Conservation (phyloP, 768 basidiomycete species). For the Mycena olivaceomarginata region DNA sequence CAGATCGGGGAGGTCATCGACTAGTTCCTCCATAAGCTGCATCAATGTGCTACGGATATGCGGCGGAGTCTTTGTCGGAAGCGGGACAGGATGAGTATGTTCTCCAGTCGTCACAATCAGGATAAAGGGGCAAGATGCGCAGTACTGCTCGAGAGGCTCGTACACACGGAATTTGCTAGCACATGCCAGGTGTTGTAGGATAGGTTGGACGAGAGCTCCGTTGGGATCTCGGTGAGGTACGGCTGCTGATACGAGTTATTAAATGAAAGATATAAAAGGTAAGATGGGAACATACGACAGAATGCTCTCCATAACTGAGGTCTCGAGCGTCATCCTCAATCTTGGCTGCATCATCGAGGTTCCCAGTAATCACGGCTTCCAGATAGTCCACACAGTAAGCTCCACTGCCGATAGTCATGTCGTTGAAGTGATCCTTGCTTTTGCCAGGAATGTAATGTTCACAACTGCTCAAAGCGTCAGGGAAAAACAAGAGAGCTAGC, state of each 20-base stretch:
- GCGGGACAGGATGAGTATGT: conserved; percentile 50
- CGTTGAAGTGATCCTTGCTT: conserved; percentile 23
- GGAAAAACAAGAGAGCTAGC: too few relatives aligned
- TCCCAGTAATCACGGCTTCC: conserved; percentile 26
- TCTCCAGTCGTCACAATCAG: conserved; percentile 35
- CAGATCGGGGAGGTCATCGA: conserved; percentile 44
- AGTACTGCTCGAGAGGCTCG: conserved; percentile 40
- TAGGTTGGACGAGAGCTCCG: conserved; percentile 21
- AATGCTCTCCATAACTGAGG: not conserved
- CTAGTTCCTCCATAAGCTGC: too few relatives aligned
- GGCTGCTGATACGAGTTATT: not conserved
- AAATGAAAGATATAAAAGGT: too few relatives aligned
- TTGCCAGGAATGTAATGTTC: conserved; percentile 3
- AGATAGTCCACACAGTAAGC: conserved; percentile 22
- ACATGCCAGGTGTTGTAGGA: conserved; percentile 32
- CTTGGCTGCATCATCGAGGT: not conserved
- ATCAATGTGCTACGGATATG: conserved; percentile 16
- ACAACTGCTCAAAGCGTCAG: not conserved
- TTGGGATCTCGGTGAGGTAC: not conserved
- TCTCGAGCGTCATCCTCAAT: conserved; percentile 9
- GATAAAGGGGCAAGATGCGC: conserved; percentile 41
- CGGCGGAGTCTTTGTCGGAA: conserved; percentile 46
- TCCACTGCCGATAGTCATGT: conserved; percentile 5
- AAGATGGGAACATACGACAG: conserved; percentile 10
- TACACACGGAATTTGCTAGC: conserved; percentile 25